These are phyloP conservation scores for Fomitopsis betulina DNA, from an alignment of 1,284 basidiomycete species.

Conservation along the genomic window DNA sequence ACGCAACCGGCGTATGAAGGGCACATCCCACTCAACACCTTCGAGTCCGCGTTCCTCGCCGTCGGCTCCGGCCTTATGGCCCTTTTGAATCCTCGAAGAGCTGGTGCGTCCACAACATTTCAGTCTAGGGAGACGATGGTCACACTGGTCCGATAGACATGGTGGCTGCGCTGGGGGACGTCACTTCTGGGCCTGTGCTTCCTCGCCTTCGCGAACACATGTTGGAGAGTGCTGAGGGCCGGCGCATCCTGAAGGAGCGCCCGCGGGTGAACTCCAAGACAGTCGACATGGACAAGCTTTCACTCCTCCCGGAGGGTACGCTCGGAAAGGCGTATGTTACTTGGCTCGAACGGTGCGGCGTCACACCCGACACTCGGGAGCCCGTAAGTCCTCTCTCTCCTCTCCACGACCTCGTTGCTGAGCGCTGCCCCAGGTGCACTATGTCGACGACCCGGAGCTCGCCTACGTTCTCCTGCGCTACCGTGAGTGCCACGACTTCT, in stretches of 20 bases:
- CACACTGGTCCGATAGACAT: conserved; percentile 57
- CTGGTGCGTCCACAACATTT: conserved; percentile 59
- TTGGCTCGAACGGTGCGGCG: conserved; percentile 87
- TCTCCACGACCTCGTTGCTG: neutral
- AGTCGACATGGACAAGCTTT: conserved; percentile 69
- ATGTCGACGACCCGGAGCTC: conserved; percentile 89
- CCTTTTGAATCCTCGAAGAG: conserved; percentile 79
- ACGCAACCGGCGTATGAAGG: conserved; percentile 54
- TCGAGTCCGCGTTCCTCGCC: conserved; percentile 84
- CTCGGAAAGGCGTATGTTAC: conserved; percentile 87
- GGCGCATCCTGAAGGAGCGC: conserved; percentile 78
- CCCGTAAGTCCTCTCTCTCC: conserved; percentile 53
- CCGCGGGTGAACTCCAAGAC: conserved; percentile 81
- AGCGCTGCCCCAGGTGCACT: conserved; percentile 65
- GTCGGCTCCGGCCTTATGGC: conserved; percentile 85
- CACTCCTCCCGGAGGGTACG: conserved; percentile 70
- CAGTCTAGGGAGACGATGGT: neutral
- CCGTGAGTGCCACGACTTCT: conserved; percentile 96
- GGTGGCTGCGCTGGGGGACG: conserved; percentile 90
- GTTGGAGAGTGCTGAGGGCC: conserved; percentile 76
- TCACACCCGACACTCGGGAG: conserved; percentile 94
- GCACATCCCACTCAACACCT: conserved; percentile 77
- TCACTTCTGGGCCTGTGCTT: conserved; percentile 82
- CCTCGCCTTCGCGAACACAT: conserved; percentile 77
- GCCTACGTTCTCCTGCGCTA: conserved; percentile 98